Conservation (phyloP, 345 rosid genomes). For the Laguncularia racemosa region DNA sequence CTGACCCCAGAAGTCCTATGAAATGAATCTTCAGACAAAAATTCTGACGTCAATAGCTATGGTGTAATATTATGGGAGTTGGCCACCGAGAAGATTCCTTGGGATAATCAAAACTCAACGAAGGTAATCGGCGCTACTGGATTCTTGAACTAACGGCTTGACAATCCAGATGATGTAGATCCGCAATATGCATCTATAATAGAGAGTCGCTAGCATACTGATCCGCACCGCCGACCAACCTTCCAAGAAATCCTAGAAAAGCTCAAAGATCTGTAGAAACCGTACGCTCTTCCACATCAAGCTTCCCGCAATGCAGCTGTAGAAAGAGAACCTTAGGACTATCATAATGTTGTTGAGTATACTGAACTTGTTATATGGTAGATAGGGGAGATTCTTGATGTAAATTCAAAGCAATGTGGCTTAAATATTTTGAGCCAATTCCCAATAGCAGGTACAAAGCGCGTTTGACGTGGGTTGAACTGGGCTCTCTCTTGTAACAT, state of each 20-base stretch:
- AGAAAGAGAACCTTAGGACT: conserved; percentile 39
- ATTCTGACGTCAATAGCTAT: conserved; percentile 92
- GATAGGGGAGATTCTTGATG: too few relatives aligned
- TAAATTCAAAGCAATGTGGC: too few relatives aligned
- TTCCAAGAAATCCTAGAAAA: conserved; percentile 85
- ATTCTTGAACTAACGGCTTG: conserved; percentile 88
- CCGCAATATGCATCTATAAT: conserved; percentile 73
- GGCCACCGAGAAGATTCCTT: conserved; percentile 91
- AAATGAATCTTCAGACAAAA: too few relatives aligned
- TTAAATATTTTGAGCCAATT: too few relatives aligned
- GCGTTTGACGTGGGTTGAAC: too few relatives aligned
- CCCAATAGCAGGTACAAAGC: too few relatives aligned
- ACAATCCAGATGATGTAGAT: conserved; percentile 73
- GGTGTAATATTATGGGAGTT: conserved; percentile 96
- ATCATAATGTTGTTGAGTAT: too few relatives aligned
- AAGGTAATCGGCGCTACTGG: conserved; percentile 99
- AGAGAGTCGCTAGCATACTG: conserved; percentile 96
- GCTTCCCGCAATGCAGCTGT: conserved; percentile 49
- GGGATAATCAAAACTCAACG: conserved; percentile 93
- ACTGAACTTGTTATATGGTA: too few relatives aligned
- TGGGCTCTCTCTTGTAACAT: too few relatives aligned
- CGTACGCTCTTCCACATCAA: conserved; percentile 48
- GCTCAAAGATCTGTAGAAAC: conserved; percentile 75
- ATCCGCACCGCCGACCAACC: conserved; percentile 62
- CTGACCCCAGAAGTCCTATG: too few relatives aligned